Percentiles rank a stretch among this genome's conserved stretches.
These are phyloP conservation scores for Amoeboradix gromovi DNA, from an alignment of 371 early-diverging fungal species.

Conservation along the genomic window DNA sequence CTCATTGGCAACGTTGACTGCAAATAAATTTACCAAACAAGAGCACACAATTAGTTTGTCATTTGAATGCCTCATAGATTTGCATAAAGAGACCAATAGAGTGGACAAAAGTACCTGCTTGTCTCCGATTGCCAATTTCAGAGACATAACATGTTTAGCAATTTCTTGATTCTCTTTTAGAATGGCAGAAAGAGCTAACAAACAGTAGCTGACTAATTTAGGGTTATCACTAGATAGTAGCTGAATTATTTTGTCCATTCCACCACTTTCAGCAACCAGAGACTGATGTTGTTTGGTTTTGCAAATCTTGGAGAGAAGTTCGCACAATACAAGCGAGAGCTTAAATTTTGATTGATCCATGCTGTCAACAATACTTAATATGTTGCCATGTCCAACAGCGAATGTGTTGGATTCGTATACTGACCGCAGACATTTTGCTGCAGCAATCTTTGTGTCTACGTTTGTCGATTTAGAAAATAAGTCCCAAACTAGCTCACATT, in stretches of 20 bases:
- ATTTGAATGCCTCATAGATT: neutral
- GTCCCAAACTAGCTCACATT: neutral
- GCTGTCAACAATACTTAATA: neutral
- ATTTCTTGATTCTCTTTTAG: neutral
- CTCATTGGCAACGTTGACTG: neutral
- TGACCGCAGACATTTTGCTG: neutral
- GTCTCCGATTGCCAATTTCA: neutral
- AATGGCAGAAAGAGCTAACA: neutral
- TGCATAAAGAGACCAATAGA: neutral
- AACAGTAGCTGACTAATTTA: neutral
- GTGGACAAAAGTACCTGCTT: neutral
- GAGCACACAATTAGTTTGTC: neutral
- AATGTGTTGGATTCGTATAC: neutral
- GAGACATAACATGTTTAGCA: neutral
- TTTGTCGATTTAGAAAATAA: neutral
- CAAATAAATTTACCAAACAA: neutral
- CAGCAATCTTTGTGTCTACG: neutral
- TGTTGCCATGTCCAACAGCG: neutral
- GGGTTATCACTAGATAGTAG: neutral
- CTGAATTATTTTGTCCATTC: neutral
- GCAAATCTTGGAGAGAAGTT: neutral
- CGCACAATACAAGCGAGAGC: neutral
- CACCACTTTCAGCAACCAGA: neutral
- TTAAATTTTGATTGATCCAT: neutral
- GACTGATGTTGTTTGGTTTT: neutral